Percentiles rank a stretch among this genome's conserved stretches.
Evolutionary conservation across 1,139 yeast genomes (phyloP).

Genomic region (Groenewaldozyma auringiensis): DNA sequence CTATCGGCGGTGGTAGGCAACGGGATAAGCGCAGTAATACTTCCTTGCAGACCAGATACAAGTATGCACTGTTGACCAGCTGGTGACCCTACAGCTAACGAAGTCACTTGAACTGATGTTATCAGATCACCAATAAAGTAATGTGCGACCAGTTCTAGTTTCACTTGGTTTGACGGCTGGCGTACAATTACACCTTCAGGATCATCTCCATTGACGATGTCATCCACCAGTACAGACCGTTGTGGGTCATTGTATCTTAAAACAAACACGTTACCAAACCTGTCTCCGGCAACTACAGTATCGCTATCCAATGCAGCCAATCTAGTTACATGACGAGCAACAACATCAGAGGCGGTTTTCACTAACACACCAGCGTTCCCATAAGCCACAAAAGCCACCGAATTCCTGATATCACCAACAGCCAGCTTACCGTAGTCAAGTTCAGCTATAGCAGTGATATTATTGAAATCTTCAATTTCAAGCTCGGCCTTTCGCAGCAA

Average conservation of each 20-base stretch:
- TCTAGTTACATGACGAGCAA: slow-evolving; percentile 60
- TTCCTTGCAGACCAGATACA: slow-evolving; percentile 61
- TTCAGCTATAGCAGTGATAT: slow-evolving; percentile 41
- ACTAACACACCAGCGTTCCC: slow-evolving; percentile 31
- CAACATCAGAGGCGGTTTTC: slow-evolving; percentile 60
- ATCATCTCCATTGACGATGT: slow-evolving; percentile 20
- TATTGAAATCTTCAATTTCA: slow-evolving; percentile 25
- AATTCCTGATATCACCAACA: slow-evolving; percentile 60
- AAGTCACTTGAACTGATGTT: slow-evolving; percentile 49
- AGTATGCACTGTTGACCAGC: slow-evolving; percentile 2
- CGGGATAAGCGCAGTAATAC: slow-evolving; percentile 68
- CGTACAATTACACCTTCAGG: slow-evolving; percentile 17
- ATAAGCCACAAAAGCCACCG: slow-evolving; percentile 52
- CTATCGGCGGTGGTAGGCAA: slow-evolving; percentile 56
- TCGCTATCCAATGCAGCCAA: slow-evolving; percentile 57
- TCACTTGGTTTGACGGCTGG: slow-evolving; percentile 38
- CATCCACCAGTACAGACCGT: slow-evolving; percentile 39
- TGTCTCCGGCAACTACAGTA: slow-evolving; percentile 82
- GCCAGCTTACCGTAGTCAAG: slow-evolving; percentile 49
- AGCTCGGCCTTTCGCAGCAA: slow-evolving; percentile 53
- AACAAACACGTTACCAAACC: slow-evolving; percentile 72
- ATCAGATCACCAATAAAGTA: slow-evolving; percentile 66
- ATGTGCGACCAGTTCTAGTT: slow-evolving; percentile 51
- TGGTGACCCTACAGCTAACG: slow-evolving; percentile 49
- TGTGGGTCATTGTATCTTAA: slow-evolving; percentile 39